phyloP scores from a whole-genome alignment of 208 protist species.

The Leishmania amazonensis region DNA sequence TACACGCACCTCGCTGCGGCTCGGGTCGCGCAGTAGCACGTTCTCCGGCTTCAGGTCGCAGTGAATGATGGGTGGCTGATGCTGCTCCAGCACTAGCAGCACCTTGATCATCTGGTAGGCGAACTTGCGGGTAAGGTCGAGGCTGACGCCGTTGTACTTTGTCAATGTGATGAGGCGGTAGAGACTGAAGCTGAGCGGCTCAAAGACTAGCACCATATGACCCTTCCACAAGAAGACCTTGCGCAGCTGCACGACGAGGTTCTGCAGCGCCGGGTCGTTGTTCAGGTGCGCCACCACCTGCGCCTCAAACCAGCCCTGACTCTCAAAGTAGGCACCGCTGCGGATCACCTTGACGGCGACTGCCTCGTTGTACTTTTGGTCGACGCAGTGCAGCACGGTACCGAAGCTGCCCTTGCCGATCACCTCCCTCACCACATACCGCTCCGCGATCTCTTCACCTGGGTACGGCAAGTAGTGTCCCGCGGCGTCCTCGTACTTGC shows the following conservation, averaged over 20 bases:
- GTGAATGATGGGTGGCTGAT: slow-evolving; percentile 96
- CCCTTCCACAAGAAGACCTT: slow-evolving; percentile 86
- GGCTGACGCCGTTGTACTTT: slow-evolving; percentile 87
- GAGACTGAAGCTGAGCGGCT: slow-evolving; percentile 96
- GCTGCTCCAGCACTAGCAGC: slow-evolving; percentile 90
- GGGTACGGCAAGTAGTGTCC: slow-evolving; percentile 81
- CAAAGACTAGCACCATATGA: slow-evolving; percentile 97
- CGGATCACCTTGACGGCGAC: slow-evolving; percentile 91
- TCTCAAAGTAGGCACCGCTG: slow-evolving; percentile 74
- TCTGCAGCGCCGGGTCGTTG: slow-evolving; percentile 47
- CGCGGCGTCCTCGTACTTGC: slow-evolving; percentile 75
- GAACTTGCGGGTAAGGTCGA: slow-evolving; percentile 94
- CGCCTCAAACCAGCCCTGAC: slow-evolving; percentile 82
- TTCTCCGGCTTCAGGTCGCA: slow-evolving; percentile 98
- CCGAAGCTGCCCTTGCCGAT: slow-evolving; percentile 92
- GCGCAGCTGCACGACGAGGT: slow-evolving; percentile 77
- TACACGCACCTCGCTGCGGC: slow-evolving; percentile 90
- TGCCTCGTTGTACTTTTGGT: slow-evolving; percentile 69
- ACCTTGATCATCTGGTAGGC: slow-evolving; percentile 93
- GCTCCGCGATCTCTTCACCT: slow-evolving; percentile 71
- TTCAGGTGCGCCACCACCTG: slow-evolving; percentile 81
- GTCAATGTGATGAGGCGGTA: slow-evolving; percentile 95
- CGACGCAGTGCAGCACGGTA: slow-evolving; percentile 79
- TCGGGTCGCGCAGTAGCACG: slow-evolving; percentile 89
- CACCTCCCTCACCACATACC: slow-evolving; percentile 83